Evolutionary conservation across 2,329 filamentous ascomycete species (phyloP), one percentile per base, ranked within the genome.

Genomic region (Fusarium udum): DNA sequence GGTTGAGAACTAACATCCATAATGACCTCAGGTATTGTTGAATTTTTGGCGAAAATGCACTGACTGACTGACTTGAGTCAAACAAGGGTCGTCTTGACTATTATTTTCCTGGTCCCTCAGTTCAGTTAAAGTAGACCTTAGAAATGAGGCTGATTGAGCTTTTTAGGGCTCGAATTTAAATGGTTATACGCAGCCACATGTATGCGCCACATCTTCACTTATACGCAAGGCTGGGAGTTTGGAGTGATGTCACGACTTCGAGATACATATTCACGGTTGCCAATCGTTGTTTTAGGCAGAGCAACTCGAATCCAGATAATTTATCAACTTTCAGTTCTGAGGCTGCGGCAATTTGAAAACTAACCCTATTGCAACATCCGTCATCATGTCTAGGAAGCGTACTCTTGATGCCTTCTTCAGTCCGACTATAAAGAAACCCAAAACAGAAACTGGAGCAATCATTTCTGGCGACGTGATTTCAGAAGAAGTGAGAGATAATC

Each of bases 381-480:
- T 3, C 56, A 37, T n/a, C 62, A 78, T 78, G 76, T 77, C 76
- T 7, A 75, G 74, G 67, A 78, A 78, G 78, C 86, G 92, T 64
- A 93, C 92, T 0, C 84, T 95, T 3, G 91, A 94, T 69, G 83
- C 87, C 16, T 95, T 94, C 83, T 94, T 95, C 80, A 67, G 67
- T 24, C 73, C 78, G 22, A 48, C 66, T 20, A 52, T 75, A 28
- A 82, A 81, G 61, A 74, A 79, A 40, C 8, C 68, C 13, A 71
- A 72, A 53, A 72, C 73, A 20, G 59, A 74, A 42, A 31, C 26
- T 32, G 45, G 34, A 40, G 37, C 52, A 34, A 32, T 20, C 22
- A 31, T 36, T 24, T 40, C 51, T 7, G 58, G 40, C 31, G 65
- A 73, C n/a, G 52, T 70, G 12, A 32, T 42, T 36, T 28, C 45